These are phyloP conservation scores for Nicotiana obtusifolia DNA, from an alignment of 257 asterid species.

Conservation along the genomic window DNA sequence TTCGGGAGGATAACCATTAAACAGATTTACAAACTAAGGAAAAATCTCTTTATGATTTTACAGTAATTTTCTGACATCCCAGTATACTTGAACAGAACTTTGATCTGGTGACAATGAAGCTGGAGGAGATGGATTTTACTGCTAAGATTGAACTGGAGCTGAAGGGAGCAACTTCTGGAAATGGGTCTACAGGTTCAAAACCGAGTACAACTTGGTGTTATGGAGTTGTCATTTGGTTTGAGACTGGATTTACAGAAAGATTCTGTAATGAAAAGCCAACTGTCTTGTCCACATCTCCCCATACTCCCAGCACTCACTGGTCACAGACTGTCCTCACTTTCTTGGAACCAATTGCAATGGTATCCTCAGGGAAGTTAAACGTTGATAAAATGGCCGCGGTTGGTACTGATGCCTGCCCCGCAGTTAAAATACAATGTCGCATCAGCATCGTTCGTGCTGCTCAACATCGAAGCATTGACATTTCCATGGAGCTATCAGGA, in stretches of 20 bases:
- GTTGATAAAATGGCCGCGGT: conserved; percentile 26
- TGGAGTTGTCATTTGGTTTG: conserved; percentile 92
- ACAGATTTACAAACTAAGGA: neutral
- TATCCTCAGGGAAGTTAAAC: conserved; percentile 23
- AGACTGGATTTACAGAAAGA: conserved; percentile 73
- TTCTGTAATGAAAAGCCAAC: conserved; percentile 80
- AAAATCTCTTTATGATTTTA: neutral
- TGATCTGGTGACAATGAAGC: conserved; percentile 79
- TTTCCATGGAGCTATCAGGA: conserved; percentile 75
- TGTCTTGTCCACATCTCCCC: conserved; percentile 79
- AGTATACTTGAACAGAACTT: conserved; percentile 44
- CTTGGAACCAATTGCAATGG: conserved; percentile 70
- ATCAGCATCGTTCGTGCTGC: conserved; percentile 68
- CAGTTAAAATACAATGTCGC: conserved; percentile 53
- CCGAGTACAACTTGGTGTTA: conserved; percentile 44
- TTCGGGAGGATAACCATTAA: neutral
- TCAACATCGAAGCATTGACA: conserved; percentile 85
- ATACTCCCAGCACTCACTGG: conserved; percentile 80
- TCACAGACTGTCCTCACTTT: conserved; percentile 86
- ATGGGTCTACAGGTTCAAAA: conserved; percentile 17
- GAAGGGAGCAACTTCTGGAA: conserved; percentile 15
- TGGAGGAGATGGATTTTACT: conserved; percentile 79
- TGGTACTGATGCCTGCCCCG: conserved; percentile 64
- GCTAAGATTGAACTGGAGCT: conserved; percentile 60
- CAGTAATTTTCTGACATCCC: neutral